Evolutionary conservation across 495 filamentous ascomycete genomes (phyloP), one percentile per base, ranked within the genome.

Genomic region (Venustampulla echinocandica): DNA sequence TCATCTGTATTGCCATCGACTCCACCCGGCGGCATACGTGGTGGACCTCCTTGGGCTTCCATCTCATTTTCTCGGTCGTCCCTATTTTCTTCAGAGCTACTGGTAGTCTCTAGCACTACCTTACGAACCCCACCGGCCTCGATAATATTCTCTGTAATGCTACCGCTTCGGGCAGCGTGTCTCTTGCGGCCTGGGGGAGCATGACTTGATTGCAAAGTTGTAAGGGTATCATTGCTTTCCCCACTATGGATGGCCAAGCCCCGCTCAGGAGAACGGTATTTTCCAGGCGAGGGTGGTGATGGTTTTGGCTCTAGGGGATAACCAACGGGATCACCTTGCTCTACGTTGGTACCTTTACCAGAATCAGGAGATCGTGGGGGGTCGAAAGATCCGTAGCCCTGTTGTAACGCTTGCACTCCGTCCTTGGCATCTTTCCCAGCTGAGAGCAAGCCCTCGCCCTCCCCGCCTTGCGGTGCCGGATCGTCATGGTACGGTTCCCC

Each of bases 81-180:
- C 18, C 36, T 33, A 30, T 14, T 37, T 40, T 55, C 53, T 1
- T 42, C 44, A 11, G 48, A 52, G 5, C 42, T 40, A 33, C 42
- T 53, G 14, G 32, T 52, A 0, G 58, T 54, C 38, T 61, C 48
- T 14, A 95, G 74, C 9, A 95, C 79, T 10, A 92, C 78, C 66
- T 95, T 95, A 33, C 82, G 80, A 24, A 93, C 74, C 1, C 88
- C 88, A 35, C 84, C 82, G 10, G 83, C 70, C 60, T 94, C 86
- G 28, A 93, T 67, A 15, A 89, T 74, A 56, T 89, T 88, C 64
- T 94, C 87, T 0, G 87, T 90, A 56, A 95, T 94, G 62, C 82
- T 89, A 10, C 89, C 89, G 54, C 83, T 89, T 27, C 87, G 77
- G 0, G 84, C 83, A 27, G 74, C 69, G 10, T 72, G 71, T 36